phyloP scores from a whole-genome alignment of 805 yeast species.

The Candida endomychidarum region DNA sequence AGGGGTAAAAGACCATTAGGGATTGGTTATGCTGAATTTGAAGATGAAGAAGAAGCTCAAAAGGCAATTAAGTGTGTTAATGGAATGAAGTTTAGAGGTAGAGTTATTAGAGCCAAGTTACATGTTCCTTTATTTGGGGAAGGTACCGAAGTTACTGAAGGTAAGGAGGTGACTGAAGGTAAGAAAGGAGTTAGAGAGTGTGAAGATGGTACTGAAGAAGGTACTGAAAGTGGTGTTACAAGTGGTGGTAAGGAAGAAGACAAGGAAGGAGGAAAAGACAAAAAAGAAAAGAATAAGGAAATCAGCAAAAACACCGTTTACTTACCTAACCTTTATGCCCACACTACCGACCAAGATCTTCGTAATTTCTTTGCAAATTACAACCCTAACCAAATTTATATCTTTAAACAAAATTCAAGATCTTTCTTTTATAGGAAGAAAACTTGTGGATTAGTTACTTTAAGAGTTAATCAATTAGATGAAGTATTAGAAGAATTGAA shows the following conservation, averaged over 20 bases:
- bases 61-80: constrained; percentile 26
- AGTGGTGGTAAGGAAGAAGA: too few species aligned
- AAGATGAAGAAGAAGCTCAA: constrained; percentile 27
- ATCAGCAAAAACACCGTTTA: constrained; percentile 47
- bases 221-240: too few species aligned
- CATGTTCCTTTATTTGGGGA: constrained; percentile 45
- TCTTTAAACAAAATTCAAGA: constrained; percentile 38
- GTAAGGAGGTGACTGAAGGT: not conserved
- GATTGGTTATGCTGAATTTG: constrained; percentile 43
- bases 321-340: constrained; percentile 40
- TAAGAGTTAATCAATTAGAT: constrained; percentile 47
- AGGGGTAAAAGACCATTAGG: constrained; percentile 52
- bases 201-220: not conserved
- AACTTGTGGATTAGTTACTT: constrained; percentile 33
- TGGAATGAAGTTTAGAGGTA: constrained; percentile 30
- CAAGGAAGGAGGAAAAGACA: not conserved
- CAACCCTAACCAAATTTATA: constrained; percentile 47
- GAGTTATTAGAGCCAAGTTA: constrained; percentile 38
- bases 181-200: too few species aligned
- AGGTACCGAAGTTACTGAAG: constrained; percentile 22
- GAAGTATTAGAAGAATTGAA: constrained; percentile 43
- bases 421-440: constrained; percentile 27
- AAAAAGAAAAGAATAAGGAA: not conserved
- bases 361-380: constrained; percentile 45
- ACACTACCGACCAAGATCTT: constrained; percentile 44